Percentiles rank a stretch among this genome's conserved stretches.
phyloP scores from a whole-genome alignment of 75 land plant species.

The Cunninghamia lanceolata region DNA sequence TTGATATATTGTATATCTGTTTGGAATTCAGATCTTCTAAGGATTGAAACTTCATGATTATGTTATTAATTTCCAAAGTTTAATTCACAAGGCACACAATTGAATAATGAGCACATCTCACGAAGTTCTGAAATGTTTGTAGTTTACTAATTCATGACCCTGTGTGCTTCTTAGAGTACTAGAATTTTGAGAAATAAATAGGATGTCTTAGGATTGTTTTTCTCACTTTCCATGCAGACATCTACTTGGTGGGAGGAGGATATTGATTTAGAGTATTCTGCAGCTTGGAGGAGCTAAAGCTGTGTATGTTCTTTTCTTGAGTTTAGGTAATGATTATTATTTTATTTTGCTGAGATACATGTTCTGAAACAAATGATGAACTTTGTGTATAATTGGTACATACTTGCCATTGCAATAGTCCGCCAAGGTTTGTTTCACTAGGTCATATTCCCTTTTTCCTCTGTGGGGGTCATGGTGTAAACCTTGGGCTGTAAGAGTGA shows the following conservation, averaged over 20 bases:
- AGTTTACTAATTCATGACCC: background rate
- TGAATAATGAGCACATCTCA: background rate
- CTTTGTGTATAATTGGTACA: background rate
- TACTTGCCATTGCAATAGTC: background rate
- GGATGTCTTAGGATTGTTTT: background rate
- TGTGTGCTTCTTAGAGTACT: too few species aligned
- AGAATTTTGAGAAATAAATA: background rate
- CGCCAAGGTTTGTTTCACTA: background rate
- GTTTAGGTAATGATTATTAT: background rate
- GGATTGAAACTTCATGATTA: background rate
- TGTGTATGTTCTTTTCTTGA: background rate
- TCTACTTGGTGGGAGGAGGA: slow-evolving; percentile 99
- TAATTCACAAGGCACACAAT: background rate
- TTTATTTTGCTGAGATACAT: background rate
- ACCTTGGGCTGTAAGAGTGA: background rate
- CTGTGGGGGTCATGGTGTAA: background rate
- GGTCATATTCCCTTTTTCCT: background rate
- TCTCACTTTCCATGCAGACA: slow-evolving; percentile 31
- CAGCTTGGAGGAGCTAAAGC: slow-evolving; percentile 74
- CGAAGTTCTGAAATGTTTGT: background rate
- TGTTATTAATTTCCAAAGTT: background rate
- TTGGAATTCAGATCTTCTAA: background rate
- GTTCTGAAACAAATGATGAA: background rate
- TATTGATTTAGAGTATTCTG: slow-evolving; percentile 62
- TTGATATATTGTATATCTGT: too few species aligned